Percentiles rank a stretch among this genome's conserved stretches.
These are phyloP conservation scores for Neoconidiobolus thromboides DNA, from an alignment of 371 early-diverging fungal species.

Conservation along the genomic window DNA sequence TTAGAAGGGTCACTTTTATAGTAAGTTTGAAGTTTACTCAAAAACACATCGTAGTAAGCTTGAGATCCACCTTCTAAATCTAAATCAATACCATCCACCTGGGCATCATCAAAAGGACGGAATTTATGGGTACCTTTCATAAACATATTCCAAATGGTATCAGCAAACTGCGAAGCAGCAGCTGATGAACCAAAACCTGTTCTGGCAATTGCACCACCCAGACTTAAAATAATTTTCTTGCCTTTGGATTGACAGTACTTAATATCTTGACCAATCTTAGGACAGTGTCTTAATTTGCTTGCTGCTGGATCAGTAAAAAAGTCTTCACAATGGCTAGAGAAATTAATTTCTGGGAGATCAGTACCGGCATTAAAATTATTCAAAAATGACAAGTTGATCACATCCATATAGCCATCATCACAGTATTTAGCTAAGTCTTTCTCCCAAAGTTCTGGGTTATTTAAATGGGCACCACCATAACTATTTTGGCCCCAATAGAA, in stretches of 20 bases:
- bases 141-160: slow-evolving; percentile 39
- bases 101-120: slow-evolving; percentile 40
- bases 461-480: slow-evolving; percentile 9
- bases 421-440: slow-evolving; percentile 34
- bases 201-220: slow-evolving; percentile 47
- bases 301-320: slow-evolving; percentile 24
- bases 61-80: slow-evolving; percentile 43
- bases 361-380: slow-evolving; percentile 31
- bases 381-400: slow-evolving; percentile 36
- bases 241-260: slow-evolving; percentile 43
- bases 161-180: slow-evolving; percentile 29
- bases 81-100: slow-evolving; percentile 45
- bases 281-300: slow-evolving; percentile 29
- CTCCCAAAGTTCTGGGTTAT: slow-evolving; percentile 10
- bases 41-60: slow-evolving; percentile 23
- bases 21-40: slow-evolving; percentile 23
- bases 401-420: slow-evolving; percentile 25
- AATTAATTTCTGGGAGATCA: slow-evolving; percentile 24
- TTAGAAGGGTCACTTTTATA: slow-evolving; percentile 17
- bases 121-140: slow-evolving; percentile 22
- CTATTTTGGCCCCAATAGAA: slow-evolving; percentile 35
- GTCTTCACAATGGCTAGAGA: slow-evolving; percentile 35
- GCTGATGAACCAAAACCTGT: slow-evolving; percentile 29
- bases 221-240: slow-evolving; percentile 34
- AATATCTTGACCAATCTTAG: slow-evolving; percentile 35